Percentiles rank a stretch among this genome's conserved stretches.
Conservation (phyloP, 305 asterid species). For the Solanum hybrid region DNA sequence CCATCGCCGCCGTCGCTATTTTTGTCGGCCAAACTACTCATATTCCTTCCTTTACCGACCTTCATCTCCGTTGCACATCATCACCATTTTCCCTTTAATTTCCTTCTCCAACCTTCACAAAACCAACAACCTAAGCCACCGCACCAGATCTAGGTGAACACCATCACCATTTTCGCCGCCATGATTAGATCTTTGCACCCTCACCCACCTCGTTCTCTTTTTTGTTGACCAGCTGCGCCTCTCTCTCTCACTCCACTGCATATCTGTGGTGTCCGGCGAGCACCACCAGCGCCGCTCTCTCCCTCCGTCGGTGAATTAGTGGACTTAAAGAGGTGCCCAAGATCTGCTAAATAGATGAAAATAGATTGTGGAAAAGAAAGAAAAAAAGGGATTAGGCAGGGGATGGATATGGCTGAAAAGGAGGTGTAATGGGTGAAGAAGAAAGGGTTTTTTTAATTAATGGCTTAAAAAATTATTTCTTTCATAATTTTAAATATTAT, state of each 20-base stretch:
- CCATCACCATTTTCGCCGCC: neutral
- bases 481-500: no score
- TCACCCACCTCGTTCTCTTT: neutral
- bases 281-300: neutral
- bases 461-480: neutral
- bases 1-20: no score
- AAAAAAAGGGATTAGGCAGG: neutral
- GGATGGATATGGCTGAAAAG: neutral
- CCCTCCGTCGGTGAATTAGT: neutral
- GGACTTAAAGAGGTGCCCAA: neutral
- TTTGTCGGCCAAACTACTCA: neutral
- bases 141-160: neutral
- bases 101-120: neutral
- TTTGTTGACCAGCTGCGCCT: neutral
- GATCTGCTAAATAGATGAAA: neutral
- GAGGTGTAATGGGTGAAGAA: neutral
- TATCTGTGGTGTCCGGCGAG: neutral
- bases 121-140: neutral
- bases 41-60: neutral
- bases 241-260: neutral
- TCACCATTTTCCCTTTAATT: no score
- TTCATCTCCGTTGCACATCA: neutral
- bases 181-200: no score
- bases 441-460: neutral
- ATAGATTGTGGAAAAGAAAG: neutral